Base-by-base conservation (phyloP, 2,329 filamentous ascomycete species). In the Bimuria novae-zelandiae region DNA sequence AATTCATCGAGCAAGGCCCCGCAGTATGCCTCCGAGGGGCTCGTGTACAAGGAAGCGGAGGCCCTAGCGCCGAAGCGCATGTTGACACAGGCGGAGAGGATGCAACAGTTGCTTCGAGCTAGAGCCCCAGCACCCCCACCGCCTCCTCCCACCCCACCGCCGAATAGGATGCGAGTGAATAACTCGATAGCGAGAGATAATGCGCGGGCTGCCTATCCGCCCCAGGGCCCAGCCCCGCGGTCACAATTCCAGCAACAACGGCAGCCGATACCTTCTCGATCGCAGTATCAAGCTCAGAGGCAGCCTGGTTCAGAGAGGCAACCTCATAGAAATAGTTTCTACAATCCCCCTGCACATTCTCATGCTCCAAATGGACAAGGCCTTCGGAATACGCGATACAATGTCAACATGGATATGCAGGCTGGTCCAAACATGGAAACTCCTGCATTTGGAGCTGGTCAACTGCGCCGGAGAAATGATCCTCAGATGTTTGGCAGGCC, bases 1-100 rank as follows among this genome's bases (percentile, higher is more conserved):
- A 70, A 67, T 57, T 70, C 65, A 17, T 73, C 70, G 6, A 68
- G 60, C 35, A 66, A 61, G 58, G 60, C 61, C 14, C 61, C 65
- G 3, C 65, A 73, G 19, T 64, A 64, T 53, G 69, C 70, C 16
- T 40, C 42, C 53, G 71, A 63, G 56, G 62, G 7, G 42, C 64
- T 49, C 43, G 29, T 67, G 5, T 69, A 65, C 55, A 64, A 64
- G 52, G 67, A 65, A 51, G 62, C 51, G 11, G 39, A 57, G 47
- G 50, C 54, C 32, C 51, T 59, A 12, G 30, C 60, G n/a, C 41
- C 41, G 25, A 44, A 44, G 27, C 53, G 59, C 23, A 59, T 56
- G 4, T 46, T 68, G 50, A 64, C 63, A 21, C 62, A 67, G 56
- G 67, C 68, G 16, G 61, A 68, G 55, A 54, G 55, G 19, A 68